Evolutionary conservation across 225 moss, liverwort and hornwort species (phyloP), one percentile per base, ranked within the genome.

Genomic region (Rhytidiadelphus loreus): DNA sequence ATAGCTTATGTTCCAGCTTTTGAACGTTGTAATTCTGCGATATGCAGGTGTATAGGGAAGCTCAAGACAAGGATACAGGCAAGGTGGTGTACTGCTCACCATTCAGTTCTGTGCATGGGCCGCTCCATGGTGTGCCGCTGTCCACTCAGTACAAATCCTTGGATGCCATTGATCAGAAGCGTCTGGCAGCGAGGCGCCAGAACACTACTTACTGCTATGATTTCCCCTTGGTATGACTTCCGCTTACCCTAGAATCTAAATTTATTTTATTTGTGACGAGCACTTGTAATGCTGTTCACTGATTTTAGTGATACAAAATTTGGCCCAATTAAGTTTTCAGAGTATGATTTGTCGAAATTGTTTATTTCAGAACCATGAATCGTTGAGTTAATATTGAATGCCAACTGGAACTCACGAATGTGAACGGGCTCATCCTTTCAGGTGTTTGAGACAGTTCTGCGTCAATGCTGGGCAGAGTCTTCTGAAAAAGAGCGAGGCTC

Each of bases 201-300:
- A 97, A 97, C 82, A 99, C 99, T 9, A 96, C 96, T 41, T 99
- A 97, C 83, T 96, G 96, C 84, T 99, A 97, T 75, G 99, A 99
- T 81, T 99, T 99, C 88, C 99, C 99, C 87, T 89, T 96, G 80
- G 96, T 97, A 95, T 35, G 77, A 52, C 52, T 64, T 82, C 46
- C 24, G 63, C 43, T 30, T 26, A 61, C 58, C 58, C 37, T 12
- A 7, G 30, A 83, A 64, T 50, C 26, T 50, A 82, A 81, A 46
- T 46, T 41, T 58, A 18, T 58, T 28, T 41, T 11, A 29, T 29
- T 46, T 41, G 48, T 64, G 50, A 82, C 82, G 37, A 82, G 32
- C 48, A 32, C 24, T 63, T 82, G 48, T 18, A 39, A 39, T 60
- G 11, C 33, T 43, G 16, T 65, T 65, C 55, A n/a, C 41, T 43